Percentiles rank a stretch among this genome's conserved stretches.
phyloP scores from a whole-genome alignment of 306 rosid genomes.

The Malus sieversii region DNA sequence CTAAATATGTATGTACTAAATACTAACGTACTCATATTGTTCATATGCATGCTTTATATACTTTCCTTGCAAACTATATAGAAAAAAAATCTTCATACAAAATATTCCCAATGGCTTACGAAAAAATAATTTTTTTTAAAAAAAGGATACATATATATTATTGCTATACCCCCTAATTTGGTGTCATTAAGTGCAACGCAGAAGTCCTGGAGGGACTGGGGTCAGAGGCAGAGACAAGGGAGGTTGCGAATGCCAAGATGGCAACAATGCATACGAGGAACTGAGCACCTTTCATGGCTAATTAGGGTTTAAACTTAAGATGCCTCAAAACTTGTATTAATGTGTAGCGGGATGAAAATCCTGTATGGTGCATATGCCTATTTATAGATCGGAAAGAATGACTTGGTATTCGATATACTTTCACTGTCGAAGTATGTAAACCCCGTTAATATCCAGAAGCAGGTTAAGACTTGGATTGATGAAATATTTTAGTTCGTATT shows the following conservation, averaged over 20 bases:
- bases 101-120: background rate
- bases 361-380: background rate
- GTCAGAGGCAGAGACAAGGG: background rate
- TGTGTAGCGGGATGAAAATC: background rate
- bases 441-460: background rate
- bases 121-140: background rate
- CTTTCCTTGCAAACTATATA: background rate
- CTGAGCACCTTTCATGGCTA: background rate
- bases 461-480: background rate
- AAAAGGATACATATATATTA: background rate
- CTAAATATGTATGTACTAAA: too few relatives aligned
- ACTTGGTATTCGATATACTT: background rate
- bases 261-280: background rate
- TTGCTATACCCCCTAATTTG: background rate
- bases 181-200: background rate
- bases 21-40: too few relatives aligned
- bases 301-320: background rate
- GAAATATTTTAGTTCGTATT: background rate
- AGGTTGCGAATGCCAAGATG: background rate
- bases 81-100: too few relatives aligned
- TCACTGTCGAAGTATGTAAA: background rate
- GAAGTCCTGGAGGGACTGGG: slow-evolving; percentile 12
- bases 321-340: background rate
- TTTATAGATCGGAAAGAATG: background rate
- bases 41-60: too few relatives aligned